Percentiles rank a stretch among this genome's conserved stretches.
phyloP scores from a whole-genome alignment of 2,329 filamentous ascomycete species.

The Phaeosphaeria sp. region DNA sequence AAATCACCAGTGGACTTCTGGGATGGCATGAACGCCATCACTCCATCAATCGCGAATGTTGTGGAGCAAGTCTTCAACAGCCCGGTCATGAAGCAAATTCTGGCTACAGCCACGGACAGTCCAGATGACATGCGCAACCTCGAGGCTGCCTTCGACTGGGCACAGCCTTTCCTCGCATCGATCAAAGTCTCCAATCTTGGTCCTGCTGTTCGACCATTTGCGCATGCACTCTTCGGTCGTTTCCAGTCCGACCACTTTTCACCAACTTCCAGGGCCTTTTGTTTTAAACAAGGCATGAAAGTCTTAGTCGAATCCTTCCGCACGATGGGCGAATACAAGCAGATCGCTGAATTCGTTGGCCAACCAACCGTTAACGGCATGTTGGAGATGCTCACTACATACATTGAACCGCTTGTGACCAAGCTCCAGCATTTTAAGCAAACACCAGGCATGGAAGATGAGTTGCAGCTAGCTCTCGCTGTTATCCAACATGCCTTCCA shows the following conservation, averaged over 20 bases:
- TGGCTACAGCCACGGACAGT: conserved; percentile 56
- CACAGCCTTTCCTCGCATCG: conserved; percentile 77
- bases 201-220: conserved; percentile 80
- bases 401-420: conserved; percentile 54
- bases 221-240: conserved; percentile 74
- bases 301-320: conserved; percentile 47
- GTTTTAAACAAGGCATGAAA: conserved; percentile 65
- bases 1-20: conserved; percentile 84
- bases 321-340: conserved; percentile 26
- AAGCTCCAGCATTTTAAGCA: conserved; percentile 38
- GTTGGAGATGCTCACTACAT: conserved; percentile 69
- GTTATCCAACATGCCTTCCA: conserved; percentile 72
- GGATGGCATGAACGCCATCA: conserved; percentile 84
- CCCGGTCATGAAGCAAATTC: conserved; percentile 67
- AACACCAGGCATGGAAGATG: conserved; percentile 34
- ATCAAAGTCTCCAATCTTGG: conserved; percentile 77
- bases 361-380: conserved; percentile 60
- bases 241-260: conserved; percentile 65
- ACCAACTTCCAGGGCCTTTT: conserved; percentile 65
- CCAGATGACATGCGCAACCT: conserved; percentile 66
- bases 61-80: conserved; percentile 85
- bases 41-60: conserved; percentile 78
- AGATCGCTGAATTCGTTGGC: conserved; percentile 39
- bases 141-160: conserved; percentile 75
- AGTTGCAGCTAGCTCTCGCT: conserved; percentile 61